Evolutionary conservation across 768 basidiomycete genomes (phyloP), one percentile per base, ranked within the genome.

Genomic region (Tephrocybe sp.): DNA sequence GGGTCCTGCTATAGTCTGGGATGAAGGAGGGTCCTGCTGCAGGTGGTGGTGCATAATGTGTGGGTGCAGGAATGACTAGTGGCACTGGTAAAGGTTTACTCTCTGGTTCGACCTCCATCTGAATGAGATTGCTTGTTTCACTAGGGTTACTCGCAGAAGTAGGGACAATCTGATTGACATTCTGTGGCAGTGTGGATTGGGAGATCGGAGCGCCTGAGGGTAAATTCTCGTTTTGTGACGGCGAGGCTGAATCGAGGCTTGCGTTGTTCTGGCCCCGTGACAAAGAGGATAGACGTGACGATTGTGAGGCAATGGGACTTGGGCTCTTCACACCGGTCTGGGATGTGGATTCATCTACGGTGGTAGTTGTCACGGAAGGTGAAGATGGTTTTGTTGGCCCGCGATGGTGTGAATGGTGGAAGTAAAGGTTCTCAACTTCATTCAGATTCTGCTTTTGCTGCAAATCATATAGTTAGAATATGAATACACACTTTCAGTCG

Each of bases 351-450:
- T 44, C 41, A 9, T 48, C 43, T 22, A 32, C 25, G 5, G 63
- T 66, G n/a, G 57, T 52, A 21, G 61, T 49, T 21, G 64, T 49
- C 15, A 63, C 47, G 22, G 61, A 49, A 22, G 58, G 54, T 36
- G 65, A 63, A n/a, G 64, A n/a, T 60, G 32, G 12, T 34, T 15
- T n/a, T 32, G 66, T 65, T 19, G 67, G 58, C 25, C 69, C 67
- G 49, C 74, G 74, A 22, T 72, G 66, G 44, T 86, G 82, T 0
- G 86, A 84, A 60, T 86, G 84, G 41, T 82, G 84, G 59, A 89
- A 89, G 70, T 89, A 90, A 8, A 90, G 72, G 59, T 89, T 89
- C 64, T 90, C 88, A 5, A 90, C 88, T 67, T 90, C 88, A 59
- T 86, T 88, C 44, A 90, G 67, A 38, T 76, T 87, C 65, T 90